These are phyloP conservation scores for Panicum hallii DNA, from an alignment of 202 grass and related monocot species.

Conservation along the genomic window DNA sequence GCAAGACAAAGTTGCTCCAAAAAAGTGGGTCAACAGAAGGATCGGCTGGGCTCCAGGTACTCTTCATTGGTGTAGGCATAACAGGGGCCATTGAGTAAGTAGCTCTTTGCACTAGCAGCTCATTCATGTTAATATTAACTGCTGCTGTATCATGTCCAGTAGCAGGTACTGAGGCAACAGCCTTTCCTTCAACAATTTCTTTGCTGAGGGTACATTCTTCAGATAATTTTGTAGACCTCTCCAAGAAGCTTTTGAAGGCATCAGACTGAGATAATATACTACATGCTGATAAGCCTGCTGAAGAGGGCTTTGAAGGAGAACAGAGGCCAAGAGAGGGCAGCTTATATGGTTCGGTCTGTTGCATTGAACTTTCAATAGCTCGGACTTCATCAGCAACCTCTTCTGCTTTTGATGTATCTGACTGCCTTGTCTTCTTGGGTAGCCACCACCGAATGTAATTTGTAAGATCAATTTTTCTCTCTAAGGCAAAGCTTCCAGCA, in stretches of 20 bases:
- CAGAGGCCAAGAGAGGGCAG: conserved; percentile 75
- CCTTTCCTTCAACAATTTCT: conserved; percentile 67
- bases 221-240: conserved; percentile 73
- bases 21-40: conserved; percentile 67
- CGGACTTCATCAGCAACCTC: conserved; percentile 79
- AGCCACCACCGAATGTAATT: conserved; percentile 98
- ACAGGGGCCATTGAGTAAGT: conserved; percentile 73
- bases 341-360: conserved; percentile 82
- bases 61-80: conserved; percentile 79
- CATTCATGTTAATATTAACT: conserved; percentile 61
- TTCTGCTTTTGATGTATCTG: conserved; percentile 69
- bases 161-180: conserved; percentile 43
- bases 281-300: conserved; percentile 62
- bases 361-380: conserved; percentile 77
- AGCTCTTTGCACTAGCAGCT: conserved; percentile 61
- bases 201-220: conserved; percentile 69
- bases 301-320: conserved; percentile 57
- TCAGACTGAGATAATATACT: conserved; percentile 88
- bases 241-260: conserved; percentile 80
- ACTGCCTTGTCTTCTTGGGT: conserved; percentile 77
- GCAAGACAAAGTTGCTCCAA: conserved; percentile 88
- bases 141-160: conserved; percentile 56
- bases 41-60: conserved; percentile 81
- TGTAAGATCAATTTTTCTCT: conserved; percentile 96
- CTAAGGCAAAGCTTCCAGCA: conserved; percentile 61